Evolutionary conservation across 2,329 filamentous ascomycete species (phyloP), one percentile per base, ranked within the genome.

Genomic region (Penicillium sp.): DNA sequence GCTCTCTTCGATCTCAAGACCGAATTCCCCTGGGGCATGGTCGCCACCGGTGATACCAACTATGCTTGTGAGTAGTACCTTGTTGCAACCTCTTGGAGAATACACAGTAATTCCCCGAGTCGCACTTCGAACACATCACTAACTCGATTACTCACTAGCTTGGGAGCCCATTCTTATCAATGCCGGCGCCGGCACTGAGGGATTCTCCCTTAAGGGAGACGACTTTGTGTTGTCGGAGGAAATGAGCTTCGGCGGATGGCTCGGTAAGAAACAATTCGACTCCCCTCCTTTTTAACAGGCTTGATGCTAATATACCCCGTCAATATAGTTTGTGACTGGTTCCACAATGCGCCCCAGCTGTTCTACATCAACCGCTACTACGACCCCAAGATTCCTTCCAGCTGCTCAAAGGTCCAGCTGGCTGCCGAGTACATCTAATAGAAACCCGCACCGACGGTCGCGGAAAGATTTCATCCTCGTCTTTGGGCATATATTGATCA

Each of bases 311-410:
- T 28, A 7, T 44, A 3, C 13, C 41, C 13, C 11, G 9, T n/a
- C 31, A 19, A 14, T n/a, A 30, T 46, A 72, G 70, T 69, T 7
- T 73, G 70, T 52, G 65, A 72, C 42, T 72, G 70, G 70, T 65
- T 56, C 53, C 70, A 73, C 57, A 65, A 64, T 31, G 61, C 59
- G 16, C 69, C 70, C 22, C 70, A 73, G 52, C 62, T 73, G 8
- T 73, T 72, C 62, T 72, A 66, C 54, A 41, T 68, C 7, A 57
- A 65, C 47, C 31, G 55, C 11, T 62, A 57, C 38, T 56, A 61
- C 37, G 25, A 52, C 3, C 25, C 62, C 13, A 46, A 42, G 0
- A 55, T 65, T 14, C 69, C 70, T 9, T 60, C 52, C 27, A 66
- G 62, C 56, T 72, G 70, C 59, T 66, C 62, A 48, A 61, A 55